Base-by-base conservation (phyloP, 768 basidiomycete genomes). In the Boletus huronensis region DNA sequence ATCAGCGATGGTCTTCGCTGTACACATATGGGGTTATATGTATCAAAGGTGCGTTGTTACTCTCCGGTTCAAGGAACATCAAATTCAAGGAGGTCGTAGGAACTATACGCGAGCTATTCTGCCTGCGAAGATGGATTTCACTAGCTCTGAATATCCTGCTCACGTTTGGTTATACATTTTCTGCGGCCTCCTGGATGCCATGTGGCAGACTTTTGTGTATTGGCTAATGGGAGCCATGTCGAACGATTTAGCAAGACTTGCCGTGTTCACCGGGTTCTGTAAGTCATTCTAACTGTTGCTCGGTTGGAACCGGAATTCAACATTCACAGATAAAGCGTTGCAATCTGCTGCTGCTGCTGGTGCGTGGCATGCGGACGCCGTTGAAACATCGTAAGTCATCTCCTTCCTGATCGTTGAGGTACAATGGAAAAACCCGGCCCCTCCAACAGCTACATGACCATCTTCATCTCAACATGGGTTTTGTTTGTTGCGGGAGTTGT, bases 201-300 rank as follows among this genome's bases (percentile, higher is more conserved):
- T 89, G 82, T 93, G 90, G 88, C 91, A 93, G 67, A 90, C 87
- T 1, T 82, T 83, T 0, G 82, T 84, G 6, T 90, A 90, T 67
- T 90, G 88, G 87, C 74, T 88, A 61, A 85, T 90, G 81, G 90
- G 90, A 38, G 85, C 87, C 13, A 88, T 93, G 85, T 88, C 87
- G 21, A 91, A 92, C 60, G 84, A 91, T 67, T 82, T 87, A 8
- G 81, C 78, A 2, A 90, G 88, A 66, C 81, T 93, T 23, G 90
- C 90, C 0, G 80, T 90, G 65, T 86, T 93, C 62, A 75, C 84
- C 16, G 91, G 90, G 39, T 88, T 93, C 63, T 92, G 89, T 91
- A 65, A 61, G 87, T 78, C 9, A 57, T 32, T 23, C 36, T 40
- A 25, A n/a, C 16, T 32, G 31, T 26, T 16, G 10, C 13, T 21